phyloP scores from a whole-genome alignment of 1,139 yeast species.

The Pichia inconspicua region DNA sequence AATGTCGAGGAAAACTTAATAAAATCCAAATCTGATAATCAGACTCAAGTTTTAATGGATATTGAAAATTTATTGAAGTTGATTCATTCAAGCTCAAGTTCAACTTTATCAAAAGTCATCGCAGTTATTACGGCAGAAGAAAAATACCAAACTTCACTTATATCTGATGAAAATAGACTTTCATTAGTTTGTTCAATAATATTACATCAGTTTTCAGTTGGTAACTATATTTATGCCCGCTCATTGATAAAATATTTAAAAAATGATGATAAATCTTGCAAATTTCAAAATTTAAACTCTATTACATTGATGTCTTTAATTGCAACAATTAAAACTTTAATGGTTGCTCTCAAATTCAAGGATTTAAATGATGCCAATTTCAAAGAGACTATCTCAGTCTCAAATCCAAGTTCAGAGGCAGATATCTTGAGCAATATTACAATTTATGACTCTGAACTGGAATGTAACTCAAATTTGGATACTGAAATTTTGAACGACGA shows the following conservation, averaged over 20 bases:
- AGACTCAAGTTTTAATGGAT: conserved; percentile 3
- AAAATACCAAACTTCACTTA: conserved; percentile 13
- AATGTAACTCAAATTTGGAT: background rate
- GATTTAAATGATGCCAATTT: background rate
- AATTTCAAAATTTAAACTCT: conserved; percentile 13
- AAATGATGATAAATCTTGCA: conserved; percentile 9
- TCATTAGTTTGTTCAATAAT: conserved; percentile 25
- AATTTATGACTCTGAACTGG: background rate
- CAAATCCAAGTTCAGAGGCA: background rate
- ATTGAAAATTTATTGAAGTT: conserved; percentile 1
- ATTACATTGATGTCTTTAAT: conserved; percentile 24
- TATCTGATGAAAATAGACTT: conserved; percentile 24
- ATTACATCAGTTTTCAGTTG: conserved; percentile 20
- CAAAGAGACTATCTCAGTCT: background rate
- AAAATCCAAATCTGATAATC: conserved; percentile 4
- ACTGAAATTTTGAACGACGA: background rate
- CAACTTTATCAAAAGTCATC: conserved; percentile 18
- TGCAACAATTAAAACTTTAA: conserved; percentile 21
- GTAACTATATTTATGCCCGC: conserved; percentile 18
- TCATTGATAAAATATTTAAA: conserved; percentile 20
- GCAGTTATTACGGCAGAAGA: conserved; percentile 11
- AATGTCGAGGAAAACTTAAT: conserved; percentile 18
- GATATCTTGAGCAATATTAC: background rate
- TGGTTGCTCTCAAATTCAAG: conserved; percentile 16
- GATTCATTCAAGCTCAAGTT: conserved; percentile 10